Base-by-base conservation (phyloP, 495 filamentous ascomycete species). In the Xanthoparmelia taractica region DNA sequence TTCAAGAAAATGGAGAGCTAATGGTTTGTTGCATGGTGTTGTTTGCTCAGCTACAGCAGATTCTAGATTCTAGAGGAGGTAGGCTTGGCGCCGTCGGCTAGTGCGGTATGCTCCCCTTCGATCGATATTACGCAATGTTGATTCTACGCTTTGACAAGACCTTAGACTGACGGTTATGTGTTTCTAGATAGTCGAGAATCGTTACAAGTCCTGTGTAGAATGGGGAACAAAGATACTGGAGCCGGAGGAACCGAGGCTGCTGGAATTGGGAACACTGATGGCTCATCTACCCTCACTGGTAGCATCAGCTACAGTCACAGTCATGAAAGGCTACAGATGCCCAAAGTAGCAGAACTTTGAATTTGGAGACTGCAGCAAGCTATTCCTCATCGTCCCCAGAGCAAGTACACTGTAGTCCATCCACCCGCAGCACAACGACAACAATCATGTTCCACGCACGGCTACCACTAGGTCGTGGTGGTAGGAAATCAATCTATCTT, bases 11-110 rank as follows among this genome's bases (percentile, higher is more conserved):
- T 2, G 12, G 17, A 33, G 57, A 41, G 57, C 57, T 41, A 45
- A 45, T 59, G 57, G 57, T 45, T 59, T 18, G 5, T 10, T 59
- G 57, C 57, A 45, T 29, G 57, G 37, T 59, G 29, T 43, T 58
- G 36, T 52, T 52, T 52, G 48, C 48, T 52, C 18, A 23, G 48
- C 25, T 29, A 52, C 48, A 48, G 45, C 45, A 18, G 13, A 23
- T 29, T 10, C 15, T 6, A 31, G 15, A 8, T 48, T 48, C 4
- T 11, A n/a, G 23, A 50, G 48, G 27, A 52, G 11, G 12, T 15
- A 31, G 25, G 13, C 27, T 29, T 52, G 25, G 48, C 27, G 15
- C 25, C 5, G 4, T 31, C 18, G 48, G 2, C 15, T 29, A 50
- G 0, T 27, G 45, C 23, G 45, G 45, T 50, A 27, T 11, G 45